A percentile compares a stretch with the other conserved stretches of the same genome.
Conservation (phyloP, 345 rosid species). For the Eucalyptus albens region DNA sequence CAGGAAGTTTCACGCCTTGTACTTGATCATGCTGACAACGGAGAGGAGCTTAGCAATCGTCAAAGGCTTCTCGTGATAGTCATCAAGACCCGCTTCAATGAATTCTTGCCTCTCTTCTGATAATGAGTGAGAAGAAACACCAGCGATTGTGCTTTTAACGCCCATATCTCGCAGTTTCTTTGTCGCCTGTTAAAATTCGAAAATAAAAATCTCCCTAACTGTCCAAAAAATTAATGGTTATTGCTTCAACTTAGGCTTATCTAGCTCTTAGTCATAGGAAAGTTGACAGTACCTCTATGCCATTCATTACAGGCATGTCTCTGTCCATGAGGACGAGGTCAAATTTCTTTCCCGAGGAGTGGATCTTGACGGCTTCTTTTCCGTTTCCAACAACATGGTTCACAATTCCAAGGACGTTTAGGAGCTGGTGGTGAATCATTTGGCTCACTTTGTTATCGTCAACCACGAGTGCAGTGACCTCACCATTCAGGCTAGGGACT, state of each 20-base stretch:
- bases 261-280: not conserved
- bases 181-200: constrained; percentile 27
- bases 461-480: constrained; percentile 46
- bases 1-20: not conserved
- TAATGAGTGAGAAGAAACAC: constrained; percentile 34
- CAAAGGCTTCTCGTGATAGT: constrained; percentile 78
- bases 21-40: constrained; percentile 24
- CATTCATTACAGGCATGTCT: constrained; percentile 87
- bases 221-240: not conserved
- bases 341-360: constrained; percentile 40
- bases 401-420: constrained; percentile 35
- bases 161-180: constrained; percentile 61
- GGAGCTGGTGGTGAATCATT: constrained; percentile 33
- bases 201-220: not conserved
- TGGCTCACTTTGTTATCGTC: constrained; percentile 43
- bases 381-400: constrained; percentile 45
- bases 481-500: not conserved
- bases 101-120: constrained; percentile 44
- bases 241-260: not conserved
- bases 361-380: constrained; percentile 59
- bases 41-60: constrained; percentile 47
- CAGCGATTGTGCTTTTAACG: constrained; percentile 46
- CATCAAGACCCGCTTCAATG: constrained; percentile 70
- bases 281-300: constrained; percentile 39
- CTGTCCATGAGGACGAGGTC: constrained; percentile 77